phyloP scores from a whole-genome alignment of 2,329 filamentous ascomycete species.

The Triangularia verruculosa region DNA sequence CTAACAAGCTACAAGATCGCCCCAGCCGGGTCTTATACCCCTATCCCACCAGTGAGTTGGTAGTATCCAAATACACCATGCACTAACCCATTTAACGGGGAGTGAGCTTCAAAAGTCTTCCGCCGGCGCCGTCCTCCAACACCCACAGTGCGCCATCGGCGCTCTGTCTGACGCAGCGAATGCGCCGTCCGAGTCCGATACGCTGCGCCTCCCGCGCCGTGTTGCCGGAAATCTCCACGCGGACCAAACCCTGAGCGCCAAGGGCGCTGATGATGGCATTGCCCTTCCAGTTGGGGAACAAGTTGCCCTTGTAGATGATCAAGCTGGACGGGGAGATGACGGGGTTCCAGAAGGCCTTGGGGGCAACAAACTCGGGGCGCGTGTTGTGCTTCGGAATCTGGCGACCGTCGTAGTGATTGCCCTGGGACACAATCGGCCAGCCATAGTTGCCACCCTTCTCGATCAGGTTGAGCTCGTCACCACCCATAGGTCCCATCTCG shows the following conservation, averaged over 20 bases:
- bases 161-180: constrained; percentile 34
- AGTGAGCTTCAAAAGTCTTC: constrained; percentile 35
- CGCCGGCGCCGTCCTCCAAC: constrained; percentile 32
- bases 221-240: constrained; percentile 33
- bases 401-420: constrained; percentile 34
- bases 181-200: constrained; percentile 34
- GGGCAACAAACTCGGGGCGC: constrained; percentile 32
- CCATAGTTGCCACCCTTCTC: constrained; percentile 35
- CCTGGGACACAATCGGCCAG: constrained; percentile 35
- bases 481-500: constrained; percentile 37
- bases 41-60: background rate
- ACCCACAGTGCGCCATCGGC: constrained; percentile 34
- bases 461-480: constrained; percentile 38
- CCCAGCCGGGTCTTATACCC: background rate
- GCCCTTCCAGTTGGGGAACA: constrained; percentile 35
- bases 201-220: constrained; percentile 34
- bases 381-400: constrained; percentile 34
- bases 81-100: constrained; percentile 17
- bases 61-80: too few relatives aligned
- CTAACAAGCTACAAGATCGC: too few relatives aligned
- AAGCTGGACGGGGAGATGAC: constrained; percentile 36
- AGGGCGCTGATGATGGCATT: constrained; percentile 35
- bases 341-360: constrained; percentile 35
- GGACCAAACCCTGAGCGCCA: constrained; percentile 30
- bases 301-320: constrained; percentile 36